Percentiles rank a stretch among this genome's conserved stretches.
These are phyloP conservation scores for Phytomonas sp. DNA, from an alignment of 208 protist species.

Conservation along the genomic window DNA sequence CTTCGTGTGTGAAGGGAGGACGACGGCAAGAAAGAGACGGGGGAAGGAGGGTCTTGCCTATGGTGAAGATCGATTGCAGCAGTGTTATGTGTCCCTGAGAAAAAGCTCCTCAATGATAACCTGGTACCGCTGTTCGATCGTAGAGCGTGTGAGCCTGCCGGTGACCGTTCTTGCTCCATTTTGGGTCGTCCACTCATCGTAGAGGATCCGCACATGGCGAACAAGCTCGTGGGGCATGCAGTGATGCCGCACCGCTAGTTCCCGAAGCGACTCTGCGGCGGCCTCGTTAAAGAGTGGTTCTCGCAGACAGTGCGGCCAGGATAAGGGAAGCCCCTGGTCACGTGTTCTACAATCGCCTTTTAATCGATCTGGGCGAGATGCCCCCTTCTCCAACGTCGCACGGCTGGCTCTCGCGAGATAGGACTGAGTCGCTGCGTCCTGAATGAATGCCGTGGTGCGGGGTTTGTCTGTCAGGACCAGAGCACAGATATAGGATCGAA, in stretches of 20 bases:
- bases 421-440: not conserved
- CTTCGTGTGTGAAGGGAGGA: too few species aligned
- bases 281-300: slow-evolving; percentile 26
- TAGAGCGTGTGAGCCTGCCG: slow-evolving; percentile 37
- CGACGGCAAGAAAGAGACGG: too few species aligned
- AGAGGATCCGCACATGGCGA: slow-evolving; percentile 44
- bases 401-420: not conserved
- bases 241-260: not conserved
- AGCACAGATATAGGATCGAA: slow-evolving; percentile 48
- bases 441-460: slow-evolving; percentile 16
- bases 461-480: slow-evolving; percentile 38
- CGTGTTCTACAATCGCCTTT: not conserved
- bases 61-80: too few species aligned
- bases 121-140: slow-evolving; percentile 33
- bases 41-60: too few species aligned
- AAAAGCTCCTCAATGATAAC: slow-evolving; percentile 60
- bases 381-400: not conserved
- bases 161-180: slow-evolving; percentile 59
- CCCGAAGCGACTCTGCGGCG: slow-evolving; percentile 29
- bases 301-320: slow-evolving; percentile 36
- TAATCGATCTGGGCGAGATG: not conserved
- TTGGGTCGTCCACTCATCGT: slow-evolving; percentile 54
- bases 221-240: slow-evolving; percentile 20
- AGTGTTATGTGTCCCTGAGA: not conserved
- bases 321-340: not conserved